Conservation (phyloP, 257 asterid genomes). For the Coffea eugenioides region DNA sequence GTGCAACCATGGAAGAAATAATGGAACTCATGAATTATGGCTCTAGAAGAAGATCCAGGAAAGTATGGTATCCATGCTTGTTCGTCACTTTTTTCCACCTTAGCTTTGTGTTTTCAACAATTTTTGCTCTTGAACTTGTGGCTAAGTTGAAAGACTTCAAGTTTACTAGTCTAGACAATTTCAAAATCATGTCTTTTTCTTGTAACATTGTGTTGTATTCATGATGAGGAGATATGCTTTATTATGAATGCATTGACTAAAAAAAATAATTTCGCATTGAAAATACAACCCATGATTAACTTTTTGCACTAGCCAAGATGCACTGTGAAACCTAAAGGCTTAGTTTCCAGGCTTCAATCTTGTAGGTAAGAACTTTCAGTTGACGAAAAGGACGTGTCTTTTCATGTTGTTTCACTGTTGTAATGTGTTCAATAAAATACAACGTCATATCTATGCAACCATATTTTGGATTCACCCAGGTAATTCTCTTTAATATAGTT, state of each 20-base stretch:
- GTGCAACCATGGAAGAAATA: constrained; percentile 63
- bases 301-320: neutral
- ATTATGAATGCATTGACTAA: neutral
- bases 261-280: neutral
- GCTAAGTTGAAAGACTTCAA: neutral
- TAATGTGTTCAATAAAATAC: neutral
- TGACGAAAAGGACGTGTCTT: neutral
- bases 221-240: neutral
- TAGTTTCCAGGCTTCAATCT: neutral
- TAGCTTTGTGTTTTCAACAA: constrained; percentile 5
- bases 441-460: neutral
- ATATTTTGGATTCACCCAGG: neutral
- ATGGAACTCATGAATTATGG: constrained; percentile 74
- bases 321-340: neutral
- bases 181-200: neutral
- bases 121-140: neutral
- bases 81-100: neutral
- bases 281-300: neutral
- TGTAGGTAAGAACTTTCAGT: neutral
- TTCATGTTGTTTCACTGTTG: neutral
- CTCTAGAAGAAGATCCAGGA: constrained; percentile 57
- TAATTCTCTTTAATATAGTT: no score
- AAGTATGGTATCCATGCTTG: constrained; percentile 37
- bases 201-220: neutral
- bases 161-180: neutral